Conservation (phyloP, 352 stramenopile genomes). For the Phytophthora pinifolia region DNA sequence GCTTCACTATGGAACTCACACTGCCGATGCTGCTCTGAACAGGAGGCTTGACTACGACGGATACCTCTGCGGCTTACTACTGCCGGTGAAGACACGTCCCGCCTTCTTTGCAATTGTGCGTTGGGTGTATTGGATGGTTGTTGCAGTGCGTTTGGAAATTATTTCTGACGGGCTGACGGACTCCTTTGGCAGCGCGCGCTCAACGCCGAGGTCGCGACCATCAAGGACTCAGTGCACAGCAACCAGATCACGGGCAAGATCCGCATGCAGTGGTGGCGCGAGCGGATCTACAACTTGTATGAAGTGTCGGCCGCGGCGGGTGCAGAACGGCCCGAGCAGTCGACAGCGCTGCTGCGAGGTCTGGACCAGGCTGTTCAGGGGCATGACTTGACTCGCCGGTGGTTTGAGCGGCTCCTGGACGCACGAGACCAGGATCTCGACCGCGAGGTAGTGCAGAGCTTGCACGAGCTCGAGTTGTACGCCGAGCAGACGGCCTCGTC, state of each 20-base stretch:
- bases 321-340: constrained; percentile 36
- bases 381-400: constrained; percentile 83
- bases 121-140: neutral
- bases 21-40: neutral
- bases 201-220: constrained; percentile 89
- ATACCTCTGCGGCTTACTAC: constrained; percentile 74
- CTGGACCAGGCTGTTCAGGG: constrained; percentile 66
- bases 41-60: constrained; percentile 88
- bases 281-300: constrained; percentile 81
- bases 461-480: constrained; percentile 85
- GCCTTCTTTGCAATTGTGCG: constrained; percentile 85
- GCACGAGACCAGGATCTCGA: constrained; percentile 88
- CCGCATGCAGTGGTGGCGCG: constrained; percentile 93
- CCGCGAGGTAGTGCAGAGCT: constrained; percentile 61
- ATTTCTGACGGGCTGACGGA: neutral
- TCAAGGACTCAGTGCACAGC: constrained; percentile 87
- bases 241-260: constrained; percentile 89
- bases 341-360: constrained; percentile 68
- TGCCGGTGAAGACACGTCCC: constrained; percentile 58
- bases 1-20: neutral
- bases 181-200: constrained; percentile 60
- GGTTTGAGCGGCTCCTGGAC: constrained; percentile 91
- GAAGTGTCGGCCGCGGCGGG: constrained; percentile 15
- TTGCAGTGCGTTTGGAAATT: neutral
- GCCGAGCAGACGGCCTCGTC: constrained; percentile 89